Conservation (phyloP, 441 rosid genomes). For the Iberis amara region DNA sequence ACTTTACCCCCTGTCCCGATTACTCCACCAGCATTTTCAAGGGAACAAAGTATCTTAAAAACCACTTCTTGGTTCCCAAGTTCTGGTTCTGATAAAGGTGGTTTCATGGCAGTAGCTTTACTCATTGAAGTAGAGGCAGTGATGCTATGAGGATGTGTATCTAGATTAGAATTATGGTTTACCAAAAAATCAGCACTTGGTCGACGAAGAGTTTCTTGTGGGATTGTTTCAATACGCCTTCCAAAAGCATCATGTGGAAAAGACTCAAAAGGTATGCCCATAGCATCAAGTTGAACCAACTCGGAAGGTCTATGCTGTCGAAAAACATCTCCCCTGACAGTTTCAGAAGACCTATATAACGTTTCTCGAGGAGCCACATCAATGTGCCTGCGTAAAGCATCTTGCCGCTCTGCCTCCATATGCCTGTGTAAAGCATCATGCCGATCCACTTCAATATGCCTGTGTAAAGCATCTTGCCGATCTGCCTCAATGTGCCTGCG, state of each 20-base stretch:
- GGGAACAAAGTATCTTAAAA: slow-evolving; percentile 68
- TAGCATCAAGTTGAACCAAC: slow-evolving; percentile 31
- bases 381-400: slow-evolving; percentile 33
- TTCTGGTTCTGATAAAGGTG: slow-evolving; percentile 31
- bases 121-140: slow-evolving; percentile 38
- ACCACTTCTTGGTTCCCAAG: slow-evolving; percentile 46
- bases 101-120: slow-evolving; percentile 39
- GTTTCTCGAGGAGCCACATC: slow-evolving; percentile 33
- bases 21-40: slow-evolving; percentile 71
- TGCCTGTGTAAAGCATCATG: slow-evolving; percentile 33
- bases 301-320: slow-evolving; percentile 36
- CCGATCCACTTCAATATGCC: slow-evolving; percentile 30
- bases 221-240: slow-evolving; percentile 32
- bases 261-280: slow-evolving; percentile 32
- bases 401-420: slow-evolving; percentile 28
- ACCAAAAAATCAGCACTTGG: slow-evolving; percentile 37
- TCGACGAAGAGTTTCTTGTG: slow-evolving; percentile 39
- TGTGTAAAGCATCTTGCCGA: slow-evolving; percentile 31
- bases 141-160: slow-evolving; percentile 38
- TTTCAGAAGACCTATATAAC: slow-evolving; percentile 38
- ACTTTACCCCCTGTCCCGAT: slow-evolving; percentile 83
- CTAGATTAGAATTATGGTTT: slow-evolving; percentile 35
- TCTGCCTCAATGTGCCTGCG: slow-evolving; percentile 32
- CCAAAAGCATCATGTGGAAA: slow-evolving; percentile 25
- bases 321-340: slow-evolving; percentile 33